phyloP scores from a whole-genome alignment of 2,329 filamentous ascomycete genomes.

The Sporothrix brunneoviolacea region DNA sequence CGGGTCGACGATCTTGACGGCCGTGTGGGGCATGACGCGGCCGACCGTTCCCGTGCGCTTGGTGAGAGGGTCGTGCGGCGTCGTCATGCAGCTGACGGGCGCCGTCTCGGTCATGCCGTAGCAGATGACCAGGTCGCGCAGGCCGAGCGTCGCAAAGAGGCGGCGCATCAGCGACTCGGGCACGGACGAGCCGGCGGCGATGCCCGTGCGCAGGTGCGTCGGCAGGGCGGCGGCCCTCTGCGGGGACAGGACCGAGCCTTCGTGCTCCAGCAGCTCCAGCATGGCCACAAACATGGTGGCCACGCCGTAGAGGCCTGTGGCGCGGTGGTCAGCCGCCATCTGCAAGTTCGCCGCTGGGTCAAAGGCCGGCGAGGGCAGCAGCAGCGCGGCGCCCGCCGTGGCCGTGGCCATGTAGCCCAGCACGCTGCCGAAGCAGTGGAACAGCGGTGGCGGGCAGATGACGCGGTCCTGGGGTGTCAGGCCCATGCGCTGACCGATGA shows the following conservation, averaged over 20 bases:
- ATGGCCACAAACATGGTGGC: slow-evolving; percentile 92
- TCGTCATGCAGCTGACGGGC: slow-evolving; percentile 75
- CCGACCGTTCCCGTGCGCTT: slow-evolving; percentile 74
- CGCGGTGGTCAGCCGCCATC: slow-evolving; percentile 46
- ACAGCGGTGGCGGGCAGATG: slow-evolving; percentile 79
- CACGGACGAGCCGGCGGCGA: slow-evolving; percentile 81
- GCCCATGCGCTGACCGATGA: slow-evolving; percentile 81
- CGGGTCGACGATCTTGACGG: slow-evolving; percentile 67
- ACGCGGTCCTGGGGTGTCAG: slow-evolving; percentile 67
- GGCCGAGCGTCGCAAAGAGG: slow-evolving; percentile 65
- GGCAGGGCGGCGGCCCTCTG: slow-evolving; percentile 21
- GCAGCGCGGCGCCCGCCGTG: slow-evolving; percentile 68
- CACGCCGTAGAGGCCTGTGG: slow-evolving; percentile 74
- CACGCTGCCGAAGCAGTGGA: slow-evolving; percentile 85
- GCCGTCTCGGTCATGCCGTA: slow-evolving; percentile 95
- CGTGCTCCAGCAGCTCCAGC: slow-evolving; percentile 63
- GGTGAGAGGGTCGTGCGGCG: slow-evolving; percentile 64
- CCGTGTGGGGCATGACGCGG: slow-evolving; percentile 73
- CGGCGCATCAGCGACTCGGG: slow-evolving; percentile 74
- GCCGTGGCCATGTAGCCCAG: slow-evolving; percentile 95
- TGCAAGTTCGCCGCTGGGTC: slow-evolving; percentile 65
- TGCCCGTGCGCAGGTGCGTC: slow-evolving; percentile 67
- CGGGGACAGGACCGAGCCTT: slow-evolving; percentile 23
- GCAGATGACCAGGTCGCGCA: slow-evolving; percentile 82
- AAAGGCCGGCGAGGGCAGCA: slow-evolving; percentile 84